Percentiles rank a stretch among this genome's conserved stretches.
phyloP scores from a whole-genome alignment of 2,329 filamentous ascomycete species.

The Dactylellina sp. region DNA sequence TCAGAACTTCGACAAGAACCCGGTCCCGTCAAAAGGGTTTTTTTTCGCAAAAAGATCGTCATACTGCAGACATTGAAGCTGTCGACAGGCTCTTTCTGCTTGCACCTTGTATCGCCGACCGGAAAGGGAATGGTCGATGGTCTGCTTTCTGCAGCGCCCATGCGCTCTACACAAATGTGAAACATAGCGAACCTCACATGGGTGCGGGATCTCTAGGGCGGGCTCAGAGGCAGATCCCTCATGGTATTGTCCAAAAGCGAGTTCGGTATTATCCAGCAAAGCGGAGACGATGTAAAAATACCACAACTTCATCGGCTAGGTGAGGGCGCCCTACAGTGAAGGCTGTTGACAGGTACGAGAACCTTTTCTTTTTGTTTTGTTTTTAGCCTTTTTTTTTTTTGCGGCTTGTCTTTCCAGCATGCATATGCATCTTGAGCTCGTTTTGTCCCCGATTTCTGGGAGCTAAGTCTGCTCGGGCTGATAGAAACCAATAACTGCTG shows the following conservation, averaged over 20 bases:
- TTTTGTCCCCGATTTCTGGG: constrained; percentile 37
- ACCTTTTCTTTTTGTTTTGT: constrained; percentile 31
- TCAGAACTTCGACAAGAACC: constrained; percentile 25
- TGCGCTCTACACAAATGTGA: constrained; percentile 23
- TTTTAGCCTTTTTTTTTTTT: constrained; percentile 20
- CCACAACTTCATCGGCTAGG: constrained; percentile 12
- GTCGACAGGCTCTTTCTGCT: constrained; percentile 24
- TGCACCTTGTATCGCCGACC: constrained; percentile 49
- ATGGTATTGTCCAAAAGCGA: constrained; percentile 54
- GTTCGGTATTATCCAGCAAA: constrained; percentile 44
- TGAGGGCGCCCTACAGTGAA: constrained; percentile 6
- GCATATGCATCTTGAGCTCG: constrained; percentile 51
- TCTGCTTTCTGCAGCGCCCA: constrained; percentile 33
- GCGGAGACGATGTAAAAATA: constrained; percentile 53
- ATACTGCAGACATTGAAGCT: constrained; percentile 40
- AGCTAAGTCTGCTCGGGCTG: constrained; percentile 42
- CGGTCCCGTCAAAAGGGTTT: constrained; percentile 37
- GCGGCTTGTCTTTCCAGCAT: constrained; percentile 38
- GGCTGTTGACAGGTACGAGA: constrained; percentile 47
- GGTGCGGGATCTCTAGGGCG: constrained; percentile 35
- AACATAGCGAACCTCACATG: constrained; percentile 37
- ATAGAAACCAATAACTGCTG: constrained; percentile 37
- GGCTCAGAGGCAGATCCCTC: constrained; percentile 44
- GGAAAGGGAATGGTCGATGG: constrained; percentile 37
- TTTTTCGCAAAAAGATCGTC: constrained; percentile 39